Conservation (phyloP, 257 asterid species). For the Handroanthus guayacan region DNA sequence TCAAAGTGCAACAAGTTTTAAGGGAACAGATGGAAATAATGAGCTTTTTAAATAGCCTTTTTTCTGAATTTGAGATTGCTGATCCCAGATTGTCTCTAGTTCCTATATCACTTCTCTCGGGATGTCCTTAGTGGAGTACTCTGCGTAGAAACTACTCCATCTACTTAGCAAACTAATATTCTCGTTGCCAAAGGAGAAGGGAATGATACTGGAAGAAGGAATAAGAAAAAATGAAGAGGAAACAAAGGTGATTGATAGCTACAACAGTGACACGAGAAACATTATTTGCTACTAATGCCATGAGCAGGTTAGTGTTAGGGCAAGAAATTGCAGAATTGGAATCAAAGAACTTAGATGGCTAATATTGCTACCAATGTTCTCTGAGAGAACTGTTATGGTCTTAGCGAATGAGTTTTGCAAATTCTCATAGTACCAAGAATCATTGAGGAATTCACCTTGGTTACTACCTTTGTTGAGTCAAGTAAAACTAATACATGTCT, state of each 20-base stretch:
- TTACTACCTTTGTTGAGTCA: background rate
- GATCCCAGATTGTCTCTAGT: slow-evolving; percentile 18
- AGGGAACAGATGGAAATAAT: slow-evolving; percentile 8
- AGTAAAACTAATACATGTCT: background rate
- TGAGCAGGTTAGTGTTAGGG: background rate
- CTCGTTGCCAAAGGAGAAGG: background rate
- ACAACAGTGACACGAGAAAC: background rate
- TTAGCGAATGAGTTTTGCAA: background rate
- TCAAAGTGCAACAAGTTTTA: background rate
- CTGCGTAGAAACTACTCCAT: background rate
- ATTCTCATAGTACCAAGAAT: background rate
- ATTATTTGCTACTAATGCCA: background rate
- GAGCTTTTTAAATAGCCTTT: slow-evolving; percentile 12
- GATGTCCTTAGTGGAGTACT: background rate
- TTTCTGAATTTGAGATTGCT: background rate
- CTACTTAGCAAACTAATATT: background rate
- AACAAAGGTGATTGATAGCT: background rate
- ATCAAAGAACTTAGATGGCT: background rate
- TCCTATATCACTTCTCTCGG: background rate
- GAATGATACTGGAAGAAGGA: background rate
- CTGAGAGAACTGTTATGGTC: too few species aligned
- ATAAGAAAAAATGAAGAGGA: background rate
- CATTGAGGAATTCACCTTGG: background rate
- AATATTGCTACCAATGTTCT: background rate
- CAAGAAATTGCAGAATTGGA: background rate